These are phyloP conservation scores for Cylindrotheca fusiformis DNA, from an alignment of 108 stramenopile genomes.

Conservation along the genomic window DNA sequence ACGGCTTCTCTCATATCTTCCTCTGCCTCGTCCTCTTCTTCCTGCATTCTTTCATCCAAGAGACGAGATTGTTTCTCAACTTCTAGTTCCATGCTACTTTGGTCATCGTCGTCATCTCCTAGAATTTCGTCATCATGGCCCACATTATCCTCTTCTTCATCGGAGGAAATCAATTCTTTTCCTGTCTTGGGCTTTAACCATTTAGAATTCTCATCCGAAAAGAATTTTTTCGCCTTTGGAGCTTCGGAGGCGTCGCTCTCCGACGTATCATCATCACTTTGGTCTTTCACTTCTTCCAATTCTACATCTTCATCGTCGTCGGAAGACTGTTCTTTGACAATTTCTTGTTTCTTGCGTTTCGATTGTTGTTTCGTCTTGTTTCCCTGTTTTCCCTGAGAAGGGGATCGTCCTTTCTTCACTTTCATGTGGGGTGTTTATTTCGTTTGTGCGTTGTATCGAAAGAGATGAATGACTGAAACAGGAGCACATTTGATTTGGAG, in stretches of 20 bases:
- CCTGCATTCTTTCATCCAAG: constrained; percentile 64
- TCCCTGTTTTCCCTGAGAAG: too few species aligned
- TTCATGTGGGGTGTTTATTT: not conserved
- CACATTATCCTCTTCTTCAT: constrained; percentile 65
- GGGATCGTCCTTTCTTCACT: not conserved
- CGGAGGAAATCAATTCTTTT: constrained; percentile 57
- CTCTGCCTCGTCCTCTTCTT: constrained; percentile 78
- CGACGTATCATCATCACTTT: constrained; percentile 1
- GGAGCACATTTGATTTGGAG: too few species aligned
- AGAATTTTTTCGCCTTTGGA: constrained; percentile 20
- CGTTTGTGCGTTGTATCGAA: too few species aligned
- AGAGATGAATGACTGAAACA: too few species aligned
- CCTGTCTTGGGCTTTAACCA: constrained; percentile 77
- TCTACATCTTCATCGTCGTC: constrained; percentile 21
- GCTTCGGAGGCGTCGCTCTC: constrained; percentile 18
- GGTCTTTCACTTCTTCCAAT: constrained; percentile 35
- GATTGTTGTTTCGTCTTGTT: not conserved
- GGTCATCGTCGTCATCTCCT: constrained; percentile 41
- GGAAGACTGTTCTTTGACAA: constrained; percentile 3
- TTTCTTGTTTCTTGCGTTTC: not conserved
- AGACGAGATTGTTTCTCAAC: constrained; percentile 68
- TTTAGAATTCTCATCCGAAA: constrained; percentile 74
- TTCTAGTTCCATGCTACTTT: constrained; percentile 73
- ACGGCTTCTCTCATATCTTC: constrained; percentile 80
- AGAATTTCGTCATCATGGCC: constrained; percentile 49